Conservation (phyloP, 2,329 filamentous ascomycete species). For the Reticulascus tulasneorum region DNA sequence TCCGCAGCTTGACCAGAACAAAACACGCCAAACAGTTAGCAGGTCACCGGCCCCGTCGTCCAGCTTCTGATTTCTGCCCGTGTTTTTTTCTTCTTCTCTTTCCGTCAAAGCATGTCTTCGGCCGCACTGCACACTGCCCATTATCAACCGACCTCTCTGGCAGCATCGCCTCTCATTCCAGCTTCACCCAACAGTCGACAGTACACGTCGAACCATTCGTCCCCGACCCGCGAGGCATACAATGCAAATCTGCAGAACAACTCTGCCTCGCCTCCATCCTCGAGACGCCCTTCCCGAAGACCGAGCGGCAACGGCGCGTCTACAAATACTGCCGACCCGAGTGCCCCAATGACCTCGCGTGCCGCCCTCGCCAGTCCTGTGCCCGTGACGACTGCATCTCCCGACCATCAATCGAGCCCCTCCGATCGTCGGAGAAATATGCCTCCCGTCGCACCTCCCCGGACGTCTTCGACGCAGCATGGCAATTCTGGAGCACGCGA, state of each 20-base stretch:
- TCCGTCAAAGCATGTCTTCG: conserved; percentile 53
- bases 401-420: conserved; percentile 39
- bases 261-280: conserved; percentile 45
- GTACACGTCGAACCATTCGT: conserved; percentile 48
- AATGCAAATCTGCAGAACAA: conserved; percentile 47
- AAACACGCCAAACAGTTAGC: conserved; percentile 12
- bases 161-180: conserved; percentile 40
- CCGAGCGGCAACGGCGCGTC: conserved; percentile 45
- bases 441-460: conserved; percentile 71
- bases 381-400: conserved; percentile 31
- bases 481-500: conserved; percentile 26
- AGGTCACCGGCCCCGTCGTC: conserved; percentile 6
- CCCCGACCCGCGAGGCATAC: conserved; percentile 52
- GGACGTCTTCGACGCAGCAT: conserved; percentile 69
- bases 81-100: conserved; percentile 5
- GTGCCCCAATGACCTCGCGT: conserved; percentile 45
- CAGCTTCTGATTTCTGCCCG: conserved; percentile 6
- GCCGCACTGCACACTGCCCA: conserved; percentile 60
- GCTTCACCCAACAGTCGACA: conserved; percentile 44
- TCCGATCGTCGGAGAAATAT: conserved; percentile 55
- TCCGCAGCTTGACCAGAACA: too few relatives aligned
- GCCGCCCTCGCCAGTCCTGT: conserved; percentile 39
- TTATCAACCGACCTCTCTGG: conserved; percentile 46
- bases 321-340: conserved; percentile 27
- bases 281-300: conserved; percentile 50